Conservation (phyloP, 768 basidiomycete genomes). For the Tubosaeta sp. region DNA sequence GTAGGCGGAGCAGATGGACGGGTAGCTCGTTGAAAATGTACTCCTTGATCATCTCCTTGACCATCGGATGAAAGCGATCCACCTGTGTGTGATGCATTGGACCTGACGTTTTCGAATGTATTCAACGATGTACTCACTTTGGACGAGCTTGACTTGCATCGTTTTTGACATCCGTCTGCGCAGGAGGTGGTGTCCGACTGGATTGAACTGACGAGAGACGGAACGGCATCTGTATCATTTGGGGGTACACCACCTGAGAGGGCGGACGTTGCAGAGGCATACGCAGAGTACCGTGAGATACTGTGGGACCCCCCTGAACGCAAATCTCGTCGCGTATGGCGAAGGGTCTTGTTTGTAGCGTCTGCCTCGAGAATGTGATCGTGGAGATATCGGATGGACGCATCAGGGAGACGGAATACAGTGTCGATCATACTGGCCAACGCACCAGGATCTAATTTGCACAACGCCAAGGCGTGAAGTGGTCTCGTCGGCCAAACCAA, state of each 20-base stretch:
- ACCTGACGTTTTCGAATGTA: no score
- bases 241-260: constrained; percentile 52
- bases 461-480: constrained; percentile 65
- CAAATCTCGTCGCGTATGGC: constrained; percentile 59
- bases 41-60: no score
- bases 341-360: constrained; percentile 38
- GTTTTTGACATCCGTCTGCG: no score
- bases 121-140: no score
- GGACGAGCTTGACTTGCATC: no score
- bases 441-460: constrained; percentile 57
- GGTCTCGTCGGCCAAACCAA: constrained; percentile 94
- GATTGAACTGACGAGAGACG: constrained; percentile 69
- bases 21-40: no score
- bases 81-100: no score
- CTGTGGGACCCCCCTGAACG: constrained; percentile 68
- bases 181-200: constrained; percentile 49
- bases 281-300: constrained; percentile 60
- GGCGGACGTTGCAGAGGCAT: constrained; percentile 43
- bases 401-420: constrained; percentile 79
- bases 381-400: constrained; percentile 68
- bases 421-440: constrained; percentile 80
- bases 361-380: constrained; percentile 54
- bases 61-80: no score
- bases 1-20: no score
- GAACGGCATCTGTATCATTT: constrained; percentile 56